Base-by-base conservation (phyloP, 1,284 basidiomycete genomes). In the Irpex lacteus region DNA sequence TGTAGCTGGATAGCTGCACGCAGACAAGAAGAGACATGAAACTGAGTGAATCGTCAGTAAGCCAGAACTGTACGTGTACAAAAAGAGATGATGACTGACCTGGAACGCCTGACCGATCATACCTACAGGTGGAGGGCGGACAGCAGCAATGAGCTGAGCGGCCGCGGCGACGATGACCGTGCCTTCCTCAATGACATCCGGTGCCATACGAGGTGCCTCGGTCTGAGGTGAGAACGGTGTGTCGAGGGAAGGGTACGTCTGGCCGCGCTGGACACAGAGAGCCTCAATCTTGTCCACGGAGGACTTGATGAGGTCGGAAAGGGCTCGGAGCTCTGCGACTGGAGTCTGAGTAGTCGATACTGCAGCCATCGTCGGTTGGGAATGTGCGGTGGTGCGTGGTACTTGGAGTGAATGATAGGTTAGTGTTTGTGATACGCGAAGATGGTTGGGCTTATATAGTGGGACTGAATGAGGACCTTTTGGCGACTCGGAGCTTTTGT, bases 121-220 rank as follows among this genome's bases (percentile, higher is more conserved):
- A 40, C 60, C 60, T 9, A 49, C 9, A 19, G 55, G 52, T 1
- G 67, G 65, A 18, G 58, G 56, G 8, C 52, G 38, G 5, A 68
- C 61, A 5, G 67, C 63, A 6, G 66, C 67, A 34, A 67, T 65
- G 9, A 68, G 54, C 44, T 68, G 67, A 32, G 65, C 61, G 6
- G 67, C 63, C 3, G 67, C 67, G 8, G 65, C 63, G 13, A 68
- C 60, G n/a, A 65, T 59, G 1, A 62, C 61, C 2, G 53, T 53
- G 4, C 62, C 61, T 2, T 65, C 49, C 8, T 34, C 13, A 2
- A 60, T 59, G 44, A 63, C 56, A 8, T 53, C 40, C 4, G 37
- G 37, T 2, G 34, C 13, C 9, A 44, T 38, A 13, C 52, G 53
- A n/a, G 34, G 15, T 8, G 37, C 53, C 18, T 62, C 60, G 8